Evolutionary conservation across 257 asterid species (phyloP), one percentile per base, ranked within the genome.

Genomic region (Verbena officinalis): DNA sequence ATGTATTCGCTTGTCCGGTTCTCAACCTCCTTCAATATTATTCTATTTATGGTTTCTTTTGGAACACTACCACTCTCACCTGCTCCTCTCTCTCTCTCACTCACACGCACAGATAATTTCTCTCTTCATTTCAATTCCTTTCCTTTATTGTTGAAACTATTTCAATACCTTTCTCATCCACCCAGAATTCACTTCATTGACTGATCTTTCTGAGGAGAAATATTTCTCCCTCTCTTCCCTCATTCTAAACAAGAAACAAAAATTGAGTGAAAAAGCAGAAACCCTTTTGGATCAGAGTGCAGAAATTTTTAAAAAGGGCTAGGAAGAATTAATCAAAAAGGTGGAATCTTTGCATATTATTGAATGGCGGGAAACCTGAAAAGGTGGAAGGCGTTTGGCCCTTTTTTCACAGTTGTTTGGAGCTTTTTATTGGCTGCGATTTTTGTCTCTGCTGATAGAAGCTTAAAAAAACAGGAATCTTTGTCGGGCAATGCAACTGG

Each of bases 361-460:
- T 22, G 10, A 71, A 90, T 91, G 98, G 87, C 82, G 51, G 75
- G 84, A 62, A 72, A 72, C 62, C 77, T 79, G 17, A 73, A 68
- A 40, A 86, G 65, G 62, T 84, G 88, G 92, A 78, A 61, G 76
- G 78, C 88, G 49, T 80, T 89, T 62, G 76, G 75, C 55, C 91
- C 96, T 1, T 63, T 86, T 31, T 64, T 84, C 53, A 70, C 90
- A 0, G 83, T 91, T 51, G 64, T 79, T 5, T 86, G 91, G 89
- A 89, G 95, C 80, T 91, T 83, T 74, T 59, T 81, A 65, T 40
- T 91, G 76, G 89, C 95, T 38, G 81, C 95, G 2, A 72, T 91
- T 17, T 76, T 89, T 59, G 98, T 91, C 67, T 84, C 98, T 31
- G 98, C 98, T 9, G 96, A 91, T 71, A 80, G 95, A 60, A 84